Base-by-base conservation (phyloP, 208 protist genomes). In the Wallacemonas sp. region DNA sequence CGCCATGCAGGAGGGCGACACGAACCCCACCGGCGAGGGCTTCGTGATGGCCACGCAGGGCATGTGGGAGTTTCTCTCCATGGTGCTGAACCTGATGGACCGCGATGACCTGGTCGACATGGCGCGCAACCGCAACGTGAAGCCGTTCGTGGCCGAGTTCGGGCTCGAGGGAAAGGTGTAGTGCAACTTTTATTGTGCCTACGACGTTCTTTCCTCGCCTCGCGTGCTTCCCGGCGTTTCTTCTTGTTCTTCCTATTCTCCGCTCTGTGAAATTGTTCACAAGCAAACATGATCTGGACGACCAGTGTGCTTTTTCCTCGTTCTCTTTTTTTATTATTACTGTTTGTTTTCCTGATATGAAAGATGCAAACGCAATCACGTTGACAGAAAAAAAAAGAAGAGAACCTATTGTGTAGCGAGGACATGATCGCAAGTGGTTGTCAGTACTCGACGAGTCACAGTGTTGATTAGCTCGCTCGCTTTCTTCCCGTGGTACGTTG, bases 11-110 rank as follows among this genome's bases (percentile, higher is more conserved):
- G 64, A 85, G 27, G 88, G 88, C n/a, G 79, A 73, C 61, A 87
- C 80, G 48, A 76, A 85, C 26, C 84, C 88, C 14, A 80, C 72
- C 52, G 76, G 85, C 9, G 83, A 88, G 48, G 81, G 65, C 6
- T 74, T 79, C 5, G 62, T 57, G 11, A 71, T 78, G 23, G 80
- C 80, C 9, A 88, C 85, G 34, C 82, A 78, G 23, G 68, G 68
- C 17, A 82, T 96, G 80, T 96, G 90, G 90, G 87, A 96, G 39
- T 64, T 96, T 2, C 72, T 96, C 41, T 87, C 88, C 26, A 93
- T 94, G 85, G 76, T 75, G 46, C 78, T 96, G 23, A 91, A 87
- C 62, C 65, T 96, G 47, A 93, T 94, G 81, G 74, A 92, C 24
- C 85, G 90, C 34, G 56, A 72, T n/a, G 90, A 96, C 61, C 72